Conservation (phyloP, 2,329 filamentous ascomycete species). For the Lizonia empirigonia region DNA sequence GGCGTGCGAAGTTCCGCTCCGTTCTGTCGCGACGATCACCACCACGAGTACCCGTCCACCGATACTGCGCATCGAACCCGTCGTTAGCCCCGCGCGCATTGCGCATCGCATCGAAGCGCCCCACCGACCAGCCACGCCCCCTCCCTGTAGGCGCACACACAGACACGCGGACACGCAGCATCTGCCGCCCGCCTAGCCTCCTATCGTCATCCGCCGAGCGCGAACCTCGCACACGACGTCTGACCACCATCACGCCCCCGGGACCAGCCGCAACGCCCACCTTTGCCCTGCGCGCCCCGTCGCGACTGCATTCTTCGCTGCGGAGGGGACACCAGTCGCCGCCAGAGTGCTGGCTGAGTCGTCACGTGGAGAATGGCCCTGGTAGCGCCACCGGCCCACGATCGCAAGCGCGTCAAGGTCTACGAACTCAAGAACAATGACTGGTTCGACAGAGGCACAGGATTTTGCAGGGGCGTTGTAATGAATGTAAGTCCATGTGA, state of each 20-base stretch:
- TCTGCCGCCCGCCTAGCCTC: slow-evolving; percentile 24
- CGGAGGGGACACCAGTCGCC: slow-evolving; percentile 43
- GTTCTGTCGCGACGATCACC: slow-evolving; percentile 23
- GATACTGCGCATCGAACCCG: slow-evolving; percentile 11
- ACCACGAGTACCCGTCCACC: slow-evolving; percentile 15
- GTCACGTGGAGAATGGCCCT: slow-evolving; percentile 45
- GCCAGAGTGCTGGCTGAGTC: slow-evolving; percentile 41
- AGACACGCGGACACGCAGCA: too few relatives aligned
- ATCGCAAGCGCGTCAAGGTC: slow-evolving; percentile 83
- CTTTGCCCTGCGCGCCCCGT: slow-evolving; percentile 26
- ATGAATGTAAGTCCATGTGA: slow-evolving; percentile 65
- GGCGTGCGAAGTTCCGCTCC: slow-evolving; percentile 7
- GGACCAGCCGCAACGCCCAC: slow-evolving; percentile 8
- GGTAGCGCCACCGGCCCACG: slow-evolving; percentile 54
- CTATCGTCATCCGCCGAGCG: slow-evolving; percentile 30
- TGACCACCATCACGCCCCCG: slow-evolving; percentile 12
- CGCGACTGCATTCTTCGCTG: slow-evolving; percentile 40
- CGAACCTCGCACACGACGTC: slow-evolving; percentile 24
- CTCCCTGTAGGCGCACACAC: background rate
- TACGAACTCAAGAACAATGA: slow-evolving; percentile 98
- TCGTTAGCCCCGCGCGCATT: slow-evolving; percentile 11
- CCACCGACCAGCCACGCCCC: slow-evolving; percentile 4
- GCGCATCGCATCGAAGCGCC: slow-evolving; percentile 11
- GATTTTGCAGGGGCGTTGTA: slow-evolving; percentile 84
- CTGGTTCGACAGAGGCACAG: slow-evolving; percentile 97